Percentiles rank a stretch among this genome's conserved stretches.
Conservation (phyloP, 1,284 basidiomycete species). For the Leccinum pachyderme region DNA sequence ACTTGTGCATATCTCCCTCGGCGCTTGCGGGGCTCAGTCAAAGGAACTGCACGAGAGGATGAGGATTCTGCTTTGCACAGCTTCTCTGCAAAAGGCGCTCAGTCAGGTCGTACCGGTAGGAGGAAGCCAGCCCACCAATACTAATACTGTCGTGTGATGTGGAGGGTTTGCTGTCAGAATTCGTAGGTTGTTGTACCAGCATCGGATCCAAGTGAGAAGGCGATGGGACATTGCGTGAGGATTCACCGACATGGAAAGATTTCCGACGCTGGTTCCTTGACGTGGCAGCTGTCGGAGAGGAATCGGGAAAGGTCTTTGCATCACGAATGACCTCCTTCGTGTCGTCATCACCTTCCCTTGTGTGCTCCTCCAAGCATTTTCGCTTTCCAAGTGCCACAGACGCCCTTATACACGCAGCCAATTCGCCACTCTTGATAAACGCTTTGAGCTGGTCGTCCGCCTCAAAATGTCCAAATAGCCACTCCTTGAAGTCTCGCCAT, state of each 20-base stretch:
- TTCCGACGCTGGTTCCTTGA: constrained; percentile 16
- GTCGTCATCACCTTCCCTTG: constrained; percentile 4
- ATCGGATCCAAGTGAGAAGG: constrained; percentile 15
- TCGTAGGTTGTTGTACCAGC: background rate
- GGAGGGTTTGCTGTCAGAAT: constrained; percentile 1
- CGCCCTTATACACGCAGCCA: constrained; percentile 3
- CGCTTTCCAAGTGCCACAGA: constrained; percentile 29
- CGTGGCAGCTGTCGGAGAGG: background rate
- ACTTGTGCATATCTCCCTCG: constrained; percentile 33
- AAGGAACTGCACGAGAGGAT: constrained; percentile 26
- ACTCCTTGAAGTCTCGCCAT: constrained; percentile 47
- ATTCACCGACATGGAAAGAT: constrained; percentile 16
- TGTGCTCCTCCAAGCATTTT: constrained; percentile 24
- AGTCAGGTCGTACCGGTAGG: background rate
- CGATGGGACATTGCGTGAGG: constrained; percentile 8
- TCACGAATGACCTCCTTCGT: constrained; percentile 2
- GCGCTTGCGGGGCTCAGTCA: constrained; percentile 27
- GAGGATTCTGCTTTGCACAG: constrained; percentile 33
- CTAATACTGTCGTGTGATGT: background rate
- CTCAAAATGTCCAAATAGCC: constrained; percentile 40
- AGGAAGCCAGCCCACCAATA: constrained; percentile 12
- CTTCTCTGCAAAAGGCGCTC: constrained; percentile 10
- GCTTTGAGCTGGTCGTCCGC: constrained; percentile 21
- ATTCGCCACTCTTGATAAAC: constrained; percentile 16
- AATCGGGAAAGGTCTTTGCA: background rate